Evolutionary conservation across 2,329 filamentous ascomycete species (phyloP).

Genomic region (Fusarium virguliforme): DNA sequence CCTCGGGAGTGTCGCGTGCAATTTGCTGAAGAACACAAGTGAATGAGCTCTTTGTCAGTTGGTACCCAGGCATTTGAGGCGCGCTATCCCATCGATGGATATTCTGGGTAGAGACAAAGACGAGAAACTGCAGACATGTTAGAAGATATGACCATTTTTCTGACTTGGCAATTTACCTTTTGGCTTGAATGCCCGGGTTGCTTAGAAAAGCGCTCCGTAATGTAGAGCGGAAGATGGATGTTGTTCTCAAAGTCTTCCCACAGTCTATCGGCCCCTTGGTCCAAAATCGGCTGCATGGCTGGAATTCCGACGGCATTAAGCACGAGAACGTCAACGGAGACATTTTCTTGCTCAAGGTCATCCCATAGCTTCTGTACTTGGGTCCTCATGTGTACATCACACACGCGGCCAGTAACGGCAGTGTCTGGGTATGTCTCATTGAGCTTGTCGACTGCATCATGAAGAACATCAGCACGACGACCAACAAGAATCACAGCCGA

Average conservation of each 20-base stretch:
- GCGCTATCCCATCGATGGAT: conserved; percentile 51
- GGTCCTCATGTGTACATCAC: conserved; percentile 21
- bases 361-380: conserved; percentile 31
- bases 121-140: conserved; percentile 13
- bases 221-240: conserved; percentile 35
- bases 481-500: conserved; percentile 58
- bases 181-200: conserved; percentile 30
- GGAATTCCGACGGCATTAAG: conserved; percentile 34
- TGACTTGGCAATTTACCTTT: conserved; percentile 24
- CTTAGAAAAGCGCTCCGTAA: conserved; percentile 41
- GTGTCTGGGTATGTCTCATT: conserved; percentile 25
- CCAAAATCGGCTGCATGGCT: conserved; percentile 31
- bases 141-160: accelerated
- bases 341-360: conserved; percentile 12
- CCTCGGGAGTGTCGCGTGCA: conserved; percentile 53
- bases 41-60: conserved; percentile 58
- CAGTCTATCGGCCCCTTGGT: conserved; percentile 43
- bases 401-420: conserved; percentile 1
- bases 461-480: conserved; percentile 31
- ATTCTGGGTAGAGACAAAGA: conserved; percentile 39
- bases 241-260: conserved; percentile 48
- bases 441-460: conserved; percentile 25
- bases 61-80: conserved; percentile 51
- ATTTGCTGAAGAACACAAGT: conserved; percentile 56
- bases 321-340: conserved; percentile 30